These are phyloP conservation scores for Verticillium longisporum DNA, from an alignment of 2,329 filamentous ascomycete genomes.

Conservation along the genomic window DNA sequence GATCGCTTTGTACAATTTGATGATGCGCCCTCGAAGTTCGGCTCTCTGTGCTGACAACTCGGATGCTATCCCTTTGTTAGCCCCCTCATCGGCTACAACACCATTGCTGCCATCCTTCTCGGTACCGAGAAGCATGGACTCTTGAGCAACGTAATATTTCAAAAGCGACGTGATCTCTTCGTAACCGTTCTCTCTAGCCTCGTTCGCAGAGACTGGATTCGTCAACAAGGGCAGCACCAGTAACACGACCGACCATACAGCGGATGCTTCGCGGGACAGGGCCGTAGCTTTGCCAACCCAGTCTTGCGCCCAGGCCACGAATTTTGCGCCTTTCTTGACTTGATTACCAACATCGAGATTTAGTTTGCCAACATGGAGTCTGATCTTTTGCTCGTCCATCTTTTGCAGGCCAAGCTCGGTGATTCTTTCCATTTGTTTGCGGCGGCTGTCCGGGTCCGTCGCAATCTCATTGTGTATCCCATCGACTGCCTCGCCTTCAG, in stretches of 20 bases:
- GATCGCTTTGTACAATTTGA: background rate
- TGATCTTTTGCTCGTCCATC: background rate
- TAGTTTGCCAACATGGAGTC: background rate
- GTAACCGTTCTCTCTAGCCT: background rate
- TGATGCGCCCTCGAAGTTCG: background rate
- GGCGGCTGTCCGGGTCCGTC: background rate
- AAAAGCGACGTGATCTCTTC: background rate
- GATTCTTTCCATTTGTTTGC: background rate
- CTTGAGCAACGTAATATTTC: background rate
- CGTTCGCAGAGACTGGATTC: background rate
- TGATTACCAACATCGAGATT: background rate
- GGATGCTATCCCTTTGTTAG: background rate
- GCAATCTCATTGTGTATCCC: background rate
- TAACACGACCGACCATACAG: background rate
- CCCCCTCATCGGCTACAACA: background rate
- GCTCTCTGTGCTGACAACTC: background rate
- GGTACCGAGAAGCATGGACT: background rate
- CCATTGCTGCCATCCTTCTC: background rate
- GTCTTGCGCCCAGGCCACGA: background rate
- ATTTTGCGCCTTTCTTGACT: background rate
- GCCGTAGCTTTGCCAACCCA: background rate
- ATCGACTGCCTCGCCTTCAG: background rate
- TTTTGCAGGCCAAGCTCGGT: background rate
- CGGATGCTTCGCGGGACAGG: background rate
- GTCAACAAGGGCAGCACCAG: background rate